phyloP scores from a whole-genome alignment of 1,139 yeast genomes.

The Candida sanyaensis region DNA sequence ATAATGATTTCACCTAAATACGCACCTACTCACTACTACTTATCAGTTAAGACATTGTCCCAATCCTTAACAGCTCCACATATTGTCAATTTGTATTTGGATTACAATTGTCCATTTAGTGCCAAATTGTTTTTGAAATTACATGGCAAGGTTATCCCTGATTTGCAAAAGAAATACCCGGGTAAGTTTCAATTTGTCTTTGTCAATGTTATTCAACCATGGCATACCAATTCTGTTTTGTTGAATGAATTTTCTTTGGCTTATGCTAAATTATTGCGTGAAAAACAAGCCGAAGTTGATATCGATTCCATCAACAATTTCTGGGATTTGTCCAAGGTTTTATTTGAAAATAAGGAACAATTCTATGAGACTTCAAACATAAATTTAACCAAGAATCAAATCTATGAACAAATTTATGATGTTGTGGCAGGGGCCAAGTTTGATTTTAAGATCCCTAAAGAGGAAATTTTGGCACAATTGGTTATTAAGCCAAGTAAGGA shows the following conservation, averaged over 20 bases:
- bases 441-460: slow-evolving; percentile 37
- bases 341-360: slow-evolving; percentile 53
- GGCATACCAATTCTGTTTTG: slow-evolving; percentile 76
- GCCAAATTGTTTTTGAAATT: slow-evolving; percentile 63
- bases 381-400: slow-evolving; percentile 55
- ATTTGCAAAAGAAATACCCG: slow-evolving; percentile 47
- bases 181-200: slow-evolving; percentile 57
- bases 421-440: slow-evolving; percentile 43
- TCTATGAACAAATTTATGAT: slow-evolving; percentile 56
- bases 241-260: slow-evolving; percentile 76
- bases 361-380: slow-evolving; percentile 67
- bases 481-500: slow-evolving; percentile 24
- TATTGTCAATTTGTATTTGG: slow-evolving; percentile 58
- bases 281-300: slow-evolving; percentile 14
- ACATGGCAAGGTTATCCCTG: slow-evolving; percentile 54
- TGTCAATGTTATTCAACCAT: slow-evolving; percentile 77
- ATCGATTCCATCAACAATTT: slow-evolving; percentile 40
- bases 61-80: slow-evolving; percentile 27
- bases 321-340: slow-evolving; percentile 60
- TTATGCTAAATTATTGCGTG: slow-evolving; percentile 60
- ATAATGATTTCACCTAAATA: slow-evolving; percentile 46
- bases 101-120: slow-evolving; percentile 79
- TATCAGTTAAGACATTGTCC: slow-evolving; percentile 22
- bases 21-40: slow-evolving; percentile 38
- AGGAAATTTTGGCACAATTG: slow-evolving; percentile 37